phyloP scores from a whole-genome alignment of 2,329 filamentous ascomycete genomes.

The Periconia sp. region DNA sequence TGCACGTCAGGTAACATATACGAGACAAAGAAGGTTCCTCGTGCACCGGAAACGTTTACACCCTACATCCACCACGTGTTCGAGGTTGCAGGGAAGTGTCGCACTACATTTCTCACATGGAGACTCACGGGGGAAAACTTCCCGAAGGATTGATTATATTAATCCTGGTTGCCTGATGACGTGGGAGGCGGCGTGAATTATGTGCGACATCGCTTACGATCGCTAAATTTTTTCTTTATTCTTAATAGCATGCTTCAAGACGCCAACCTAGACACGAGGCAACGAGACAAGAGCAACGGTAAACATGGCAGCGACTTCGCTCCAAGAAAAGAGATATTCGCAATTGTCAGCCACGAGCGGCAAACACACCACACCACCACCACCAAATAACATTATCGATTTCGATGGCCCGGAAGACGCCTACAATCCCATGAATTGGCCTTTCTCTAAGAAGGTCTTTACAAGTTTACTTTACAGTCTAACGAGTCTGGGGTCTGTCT shows the following conservation, averaged over 20 bases:
- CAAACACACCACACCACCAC: not conserved
- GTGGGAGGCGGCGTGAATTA: no score
- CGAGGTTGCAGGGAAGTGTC: no score
- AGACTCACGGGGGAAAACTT: no score
- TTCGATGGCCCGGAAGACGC: not conserved
- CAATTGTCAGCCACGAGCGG: not conserved
- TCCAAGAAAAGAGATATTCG: not conserved
- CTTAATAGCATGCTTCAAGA: not conserved
- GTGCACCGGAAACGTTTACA: no score
- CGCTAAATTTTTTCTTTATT: no score
- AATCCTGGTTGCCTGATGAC: no score
- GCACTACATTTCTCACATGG: no score
- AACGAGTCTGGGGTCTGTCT: not conserved
- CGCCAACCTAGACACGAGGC: not conserved
- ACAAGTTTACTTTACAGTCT: not conserved
- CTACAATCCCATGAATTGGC: not conserved
- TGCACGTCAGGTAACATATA: no score
- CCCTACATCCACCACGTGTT: no score
- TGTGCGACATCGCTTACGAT: no score
- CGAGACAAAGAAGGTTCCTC: no score
- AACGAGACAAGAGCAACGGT: not conserved
- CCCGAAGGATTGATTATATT: no score
- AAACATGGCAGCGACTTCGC: not conserved
- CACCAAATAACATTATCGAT: not conserved
- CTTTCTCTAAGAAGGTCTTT: not conserved